A percentile compares a stretch with the other conserved stretches of the same genome.
Evolutionary conservation across 441 rosid genomes (phyloP).

Genomic region (Euphorbia schlechtendalii): DNA sequence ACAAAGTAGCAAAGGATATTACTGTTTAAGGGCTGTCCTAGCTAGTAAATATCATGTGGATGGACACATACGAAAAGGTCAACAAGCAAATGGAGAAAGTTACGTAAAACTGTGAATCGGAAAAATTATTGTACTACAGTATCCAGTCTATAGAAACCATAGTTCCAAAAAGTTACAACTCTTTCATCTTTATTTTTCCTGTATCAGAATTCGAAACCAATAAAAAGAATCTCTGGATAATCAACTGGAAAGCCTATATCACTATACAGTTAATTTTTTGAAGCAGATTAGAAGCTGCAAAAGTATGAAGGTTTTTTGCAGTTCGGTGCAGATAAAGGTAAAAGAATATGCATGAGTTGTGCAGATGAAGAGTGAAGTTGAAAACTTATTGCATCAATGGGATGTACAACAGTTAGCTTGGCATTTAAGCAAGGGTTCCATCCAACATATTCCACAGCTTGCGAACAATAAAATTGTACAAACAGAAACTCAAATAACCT

Average conservation of each 20-base stretch:
- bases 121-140: not conserved
- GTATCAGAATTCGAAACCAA: not conserved
- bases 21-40: not conserved
- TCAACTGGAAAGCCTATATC: not conserved
- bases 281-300: slow-evolving; percentile 1
- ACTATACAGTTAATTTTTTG: not conserved
- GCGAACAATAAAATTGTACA: not conserved
- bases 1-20: not conserved
- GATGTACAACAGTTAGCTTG: not conserved
- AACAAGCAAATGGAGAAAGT: not conserved
- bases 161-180: not conserved
- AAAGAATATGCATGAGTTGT: not conserved
- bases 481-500: not conserved
- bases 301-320: not conserved
- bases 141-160: not conserved
- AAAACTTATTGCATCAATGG: not conserved
- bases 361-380: not conserved
- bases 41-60: slow-evolving; percentile 1
- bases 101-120: not conserved
- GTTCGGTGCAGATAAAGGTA: not conserved
- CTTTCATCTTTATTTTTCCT: not conserved
- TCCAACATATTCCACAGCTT: not conserved
- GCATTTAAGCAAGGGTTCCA: not conserved
- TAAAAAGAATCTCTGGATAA: not conserved
- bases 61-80: not conserved